Conservation (phyloP, 345 rosid genomes). For the Lepidium sativum region DNA sequence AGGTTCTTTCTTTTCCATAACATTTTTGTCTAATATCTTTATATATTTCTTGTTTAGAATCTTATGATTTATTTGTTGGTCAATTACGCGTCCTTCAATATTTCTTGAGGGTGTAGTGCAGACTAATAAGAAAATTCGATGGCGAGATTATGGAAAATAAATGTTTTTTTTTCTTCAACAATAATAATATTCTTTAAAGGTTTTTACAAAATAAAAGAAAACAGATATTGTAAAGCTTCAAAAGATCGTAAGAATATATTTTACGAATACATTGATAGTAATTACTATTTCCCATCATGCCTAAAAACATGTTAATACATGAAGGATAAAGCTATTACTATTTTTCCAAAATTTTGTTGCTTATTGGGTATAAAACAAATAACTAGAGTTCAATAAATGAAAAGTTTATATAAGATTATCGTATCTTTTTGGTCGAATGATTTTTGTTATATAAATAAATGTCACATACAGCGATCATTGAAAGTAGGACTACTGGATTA, state of each 20-base stretch:
- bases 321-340: neutral
- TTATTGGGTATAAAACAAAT: neutral
- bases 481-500: neutral
- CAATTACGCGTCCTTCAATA: constrained; percentile 1
- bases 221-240: neutral
- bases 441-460: neutral
- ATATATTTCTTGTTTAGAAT: neutral
- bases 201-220: neutral
- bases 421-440: neutral
- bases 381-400: neutral
- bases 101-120: constrained; percentile 6
- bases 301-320: neutral
- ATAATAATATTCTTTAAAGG: neutral
- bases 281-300: neutral
- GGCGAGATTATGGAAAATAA: neutral
- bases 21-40: too few relatives aligned
- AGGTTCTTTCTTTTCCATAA: constrained; percentile 33
- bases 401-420: neutral
- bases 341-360: neutral
- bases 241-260: neutral
- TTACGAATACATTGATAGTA: neutral
- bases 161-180: too few relatives aligned
- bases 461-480: neutral
- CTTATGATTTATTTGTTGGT: constrained; percentile 1
- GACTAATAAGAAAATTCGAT: neutral